Conservation (phyloP, 2,329 filamentous ascomycete genomes). For the Penicillium sp. region DNA sequence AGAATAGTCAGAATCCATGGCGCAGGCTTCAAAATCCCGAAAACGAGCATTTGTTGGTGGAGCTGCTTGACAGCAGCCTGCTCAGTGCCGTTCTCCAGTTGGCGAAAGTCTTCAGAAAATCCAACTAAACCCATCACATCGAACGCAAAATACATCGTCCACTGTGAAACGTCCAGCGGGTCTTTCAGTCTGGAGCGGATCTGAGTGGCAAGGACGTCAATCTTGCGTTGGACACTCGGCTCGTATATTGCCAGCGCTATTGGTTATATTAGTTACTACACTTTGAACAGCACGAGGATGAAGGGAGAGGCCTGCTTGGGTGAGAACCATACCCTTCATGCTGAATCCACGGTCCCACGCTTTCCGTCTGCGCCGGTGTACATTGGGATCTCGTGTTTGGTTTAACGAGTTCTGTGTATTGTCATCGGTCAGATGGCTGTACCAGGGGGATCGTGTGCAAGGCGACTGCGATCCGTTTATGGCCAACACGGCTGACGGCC, state of each 20-base stretch:
- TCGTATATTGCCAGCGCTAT: neutral
- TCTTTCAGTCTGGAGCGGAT: neutral
- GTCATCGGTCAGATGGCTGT: conserved; percentile 15
- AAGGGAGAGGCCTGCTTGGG: neutral
- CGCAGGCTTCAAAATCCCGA: neutral
- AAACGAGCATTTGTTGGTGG: conserved; percentile 1
- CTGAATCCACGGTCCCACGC: conserved; percentile 8
- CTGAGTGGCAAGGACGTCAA: neutral
- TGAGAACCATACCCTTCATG: conserved; percentile 5
- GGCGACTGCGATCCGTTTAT: conserved; percentile 12
- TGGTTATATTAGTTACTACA: neutral
- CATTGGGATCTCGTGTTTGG: conserved; percentile 7
- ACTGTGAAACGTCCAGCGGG: conserved; percentile 27
- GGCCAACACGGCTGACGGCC: conserved; percentile 10
- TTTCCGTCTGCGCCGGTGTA: conserved; percentile 12
- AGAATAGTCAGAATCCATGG: conserved; percentile 3
- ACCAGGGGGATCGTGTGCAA: conserved; percentile 18
- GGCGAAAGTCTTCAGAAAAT: conserved; percentile 40
- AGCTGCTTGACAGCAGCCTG: conserved; percentile 18
- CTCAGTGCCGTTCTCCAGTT: conserved; percentile 27
- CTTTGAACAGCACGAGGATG: neutral
- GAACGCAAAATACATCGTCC: conserved; percentile 39
- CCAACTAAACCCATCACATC: conserved; percentile 47
- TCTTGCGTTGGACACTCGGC: neutral
- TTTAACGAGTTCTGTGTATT: conserved; percentile 6